Evolutionary conservation across 345 rosid genomes (phyloP), one percentile per base, ranked within the genome.

Genomic region (Physaria fendleri): DNA sequence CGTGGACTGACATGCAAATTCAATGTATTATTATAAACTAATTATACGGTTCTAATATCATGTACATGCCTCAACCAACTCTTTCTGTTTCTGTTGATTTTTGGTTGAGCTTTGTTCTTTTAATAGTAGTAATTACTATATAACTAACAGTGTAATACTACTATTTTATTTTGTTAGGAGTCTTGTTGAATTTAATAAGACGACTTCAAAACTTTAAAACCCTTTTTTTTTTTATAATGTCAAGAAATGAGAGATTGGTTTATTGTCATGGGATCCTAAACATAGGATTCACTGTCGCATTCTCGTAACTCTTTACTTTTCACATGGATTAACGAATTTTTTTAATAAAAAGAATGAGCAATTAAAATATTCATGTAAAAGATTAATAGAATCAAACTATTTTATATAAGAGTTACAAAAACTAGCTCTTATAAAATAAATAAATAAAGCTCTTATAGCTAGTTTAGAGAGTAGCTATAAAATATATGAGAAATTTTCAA

Each of bases 1-100:
- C 66, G 72, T 68, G 72, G 60, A 27, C 72, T 59, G 72, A 59
- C 66, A 68, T 68, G 54, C 48, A 59, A 51, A 68, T 68, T 42
- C 53, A 68, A 59, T 68, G 66, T 52, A 27, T 25, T 59, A 42
- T 9, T 30, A 50, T 41, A 16, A 56, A 22, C 57, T 57, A 57
- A 21, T 21, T n/a, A 58, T 59, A 59, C 39, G 56, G 61, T 44
- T 68, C 39, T 60, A n/a, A n/a, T n/a, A n/a, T n/a, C n/a, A 22
- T 43, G 61, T 60, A 51, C 62, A n/a, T n/a, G 37, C 8, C 62
- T 18, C 73, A 68, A 68, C 72, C 35, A 68, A 68, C 72, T 59
- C 11, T 59, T 52, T 43, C 40, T 14, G 14, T 25, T 32, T 51
- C 51, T 59, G 72, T 68, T 68, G 66, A 50, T 60, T 7, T 68